Evolutionary conservation across 352 stramenopile genomes (phyloP).

Genomic region (Phytophthora pinifolia): DNA sequence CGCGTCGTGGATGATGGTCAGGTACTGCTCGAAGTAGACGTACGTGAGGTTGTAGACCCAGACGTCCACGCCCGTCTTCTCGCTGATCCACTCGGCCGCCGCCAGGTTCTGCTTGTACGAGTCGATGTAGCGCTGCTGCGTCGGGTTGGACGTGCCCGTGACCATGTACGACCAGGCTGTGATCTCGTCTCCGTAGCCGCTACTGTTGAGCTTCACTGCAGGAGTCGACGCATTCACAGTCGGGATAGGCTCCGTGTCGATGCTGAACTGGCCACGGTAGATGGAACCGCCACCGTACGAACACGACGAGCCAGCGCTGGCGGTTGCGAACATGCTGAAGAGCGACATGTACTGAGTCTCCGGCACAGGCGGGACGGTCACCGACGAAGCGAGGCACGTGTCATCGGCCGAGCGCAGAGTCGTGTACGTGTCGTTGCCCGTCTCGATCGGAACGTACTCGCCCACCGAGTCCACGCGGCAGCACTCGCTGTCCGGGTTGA

Average conservation of each 20-base stretch:
- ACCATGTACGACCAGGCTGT: slow-evolving; percentile 74
- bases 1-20: slow-evolving; percentile 55
- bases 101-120: slow-evolving; percentile 58
- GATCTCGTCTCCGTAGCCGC: slow-evolving; percentile 47
- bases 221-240: slow-evolving; percentile 42
- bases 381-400: slow-evolving; percentile 42
- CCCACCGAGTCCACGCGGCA: slow-evolving; percentile 49
- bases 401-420: slow-evolving; percentile 29
- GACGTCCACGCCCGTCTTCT: slow-evolving; percentile 57
- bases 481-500: slow-evolving; percentile 59
- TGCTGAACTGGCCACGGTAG: slow-evolving; percentile 63
- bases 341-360: slow-evolving; percentile 63
- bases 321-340: slow-evolving; percentile 73
- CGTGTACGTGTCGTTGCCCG: slow-evolving; percentile 49
- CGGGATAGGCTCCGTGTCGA: slow-evolving; percentile 58
- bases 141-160: slow-evolving; percentile 51
- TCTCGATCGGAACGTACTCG: slow-evolving; percentile 49
- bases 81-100: slow-evolving; percentile 53
- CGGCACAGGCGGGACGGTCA: slow-evolving; percentile 46
- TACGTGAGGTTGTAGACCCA: slow-evolving; percentile 65
- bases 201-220: slow-evolving; percentile 52
- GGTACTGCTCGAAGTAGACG: slow-evolving; percentile 69
- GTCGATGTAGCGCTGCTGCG: slow-evolving; percentile 57
- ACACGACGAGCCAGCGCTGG: slow-evolving; percentile 57
- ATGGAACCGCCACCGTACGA: slow-evolving; percentile 70